Conservation (phyloP, 202 grass and related monocot genomes). For the Dendrocalamus latiflorus region DNA sequence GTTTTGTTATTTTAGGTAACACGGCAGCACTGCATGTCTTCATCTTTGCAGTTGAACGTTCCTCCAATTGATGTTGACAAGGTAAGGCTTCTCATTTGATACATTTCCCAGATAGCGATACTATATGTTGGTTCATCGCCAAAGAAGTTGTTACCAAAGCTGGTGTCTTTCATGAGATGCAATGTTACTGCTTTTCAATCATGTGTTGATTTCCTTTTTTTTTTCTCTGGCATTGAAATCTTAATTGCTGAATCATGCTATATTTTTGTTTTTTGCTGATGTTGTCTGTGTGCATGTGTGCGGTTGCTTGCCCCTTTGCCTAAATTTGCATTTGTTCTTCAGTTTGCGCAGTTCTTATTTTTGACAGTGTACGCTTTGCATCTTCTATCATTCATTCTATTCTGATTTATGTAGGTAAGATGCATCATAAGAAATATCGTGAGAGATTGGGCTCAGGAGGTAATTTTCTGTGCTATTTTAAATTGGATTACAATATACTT, state of each 20-base stretch:
- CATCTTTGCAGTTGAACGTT: constrained; percentile 55
- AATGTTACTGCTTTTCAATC: constrained; percentile 10
- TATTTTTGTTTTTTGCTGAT: neutral
- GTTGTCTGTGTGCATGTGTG: neutral
- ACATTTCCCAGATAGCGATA: neutral
- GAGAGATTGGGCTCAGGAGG: constrained; percentile 94
- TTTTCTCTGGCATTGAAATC: neutral
- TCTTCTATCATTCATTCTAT: constrained; percentile 9
- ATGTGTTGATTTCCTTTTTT: neutral
- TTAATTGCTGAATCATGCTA: neutral
- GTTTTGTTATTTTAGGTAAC: constrained; percentile 46
- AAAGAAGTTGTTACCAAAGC: neutral
- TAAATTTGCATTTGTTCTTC: constrained; percentile 3
- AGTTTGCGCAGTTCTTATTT: neutral
- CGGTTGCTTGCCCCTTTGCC: neutral
- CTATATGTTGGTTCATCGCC: neutral
- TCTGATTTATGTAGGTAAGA: constrained; percentile 68
- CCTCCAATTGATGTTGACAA: constrained; percentile 96
- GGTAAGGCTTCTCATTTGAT: constrained; percentile 34
- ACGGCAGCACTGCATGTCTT: constrained; percentile 31
- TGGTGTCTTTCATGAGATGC: constrained; percentile 10
- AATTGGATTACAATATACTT: constrained; percentile 13
- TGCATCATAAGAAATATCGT: constrained; percentile 96
- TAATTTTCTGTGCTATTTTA: constrained; percentile 33
- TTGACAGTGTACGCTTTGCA: neutral